Conservation (phyloP, 257 asterid genomes). For the Galeopsis tetrahit region DNA sequence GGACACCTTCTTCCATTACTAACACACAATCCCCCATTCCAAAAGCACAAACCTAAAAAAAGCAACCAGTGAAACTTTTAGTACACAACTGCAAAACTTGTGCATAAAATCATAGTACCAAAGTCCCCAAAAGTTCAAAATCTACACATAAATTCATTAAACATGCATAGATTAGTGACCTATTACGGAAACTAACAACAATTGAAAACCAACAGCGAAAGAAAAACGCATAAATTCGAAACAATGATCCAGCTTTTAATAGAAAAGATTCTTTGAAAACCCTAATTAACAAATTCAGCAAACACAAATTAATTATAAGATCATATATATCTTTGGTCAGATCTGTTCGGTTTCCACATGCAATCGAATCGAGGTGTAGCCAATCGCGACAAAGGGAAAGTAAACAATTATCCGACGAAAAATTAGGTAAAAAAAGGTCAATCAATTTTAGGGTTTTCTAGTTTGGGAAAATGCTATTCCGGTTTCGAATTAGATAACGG, state of each 20-base stretch:
- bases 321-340: slow-evolving; percentile 3
- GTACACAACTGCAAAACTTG: background rate
- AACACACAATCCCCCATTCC: slow-evolving; percentile 48
- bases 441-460: slow-evolving; percentile 59
- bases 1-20: slow-evolving; percentile 39
- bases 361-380: slow-evolving; percentile 8
- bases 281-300: slow-evolving; percentile 46
- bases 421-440: slow-evolving; percentile 2
- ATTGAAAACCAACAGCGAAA: background rate
- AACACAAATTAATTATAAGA: slow-evolving; percentile 9
- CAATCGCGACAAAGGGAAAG: slow-evolving; percentile 22
- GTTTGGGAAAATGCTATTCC: slow-evolving; percentile 19
- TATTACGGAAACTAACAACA: background rate
- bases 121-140: slow-evolving; percentile 1
- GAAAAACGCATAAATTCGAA: background rate
- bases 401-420: slow-evolving; percentile 15
- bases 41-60: slow-evolving; percentile 30
- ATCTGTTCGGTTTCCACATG: slow-evolving; percentile 27
- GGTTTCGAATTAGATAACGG: slow-evolving; percentile 7
- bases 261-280: slow-evolving; percentile 36
- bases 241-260: background rate
- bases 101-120: slow-evolving; percentile 35
- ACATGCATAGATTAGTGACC: background rate
- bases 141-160: background rate
- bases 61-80: slow-evolving; percentile 26